Evolutionary conservation across 495 filamentous ascomycete genomes (phyloP), one percentile per base, ranked within the genome.

Genomic region (Trichoderma parareesei): DNA sequence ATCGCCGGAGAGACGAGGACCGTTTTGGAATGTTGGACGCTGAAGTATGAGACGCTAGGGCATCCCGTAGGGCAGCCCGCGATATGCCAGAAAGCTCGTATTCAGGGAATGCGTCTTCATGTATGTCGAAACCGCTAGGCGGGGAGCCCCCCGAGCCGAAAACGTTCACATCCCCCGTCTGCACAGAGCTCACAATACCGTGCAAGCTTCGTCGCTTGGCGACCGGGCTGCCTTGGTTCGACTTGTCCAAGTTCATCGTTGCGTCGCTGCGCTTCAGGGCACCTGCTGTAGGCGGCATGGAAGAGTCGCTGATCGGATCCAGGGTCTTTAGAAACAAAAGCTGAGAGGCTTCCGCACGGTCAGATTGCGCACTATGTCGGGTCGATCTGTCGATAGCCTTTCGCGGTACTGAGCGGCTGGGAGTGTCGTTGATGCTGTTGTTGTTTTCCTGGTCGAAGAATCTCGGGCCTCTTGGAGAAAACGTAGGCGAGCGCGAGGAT

Each of bases 221-320:
- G 27, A 91, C 88, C 2, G 93, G 92, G 68, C 90, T 96, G 43
- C 88, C 90, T n/a, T 88, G 78, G 65, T 81, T 85, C 16, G 85
- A 77, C 61, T 88, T 87, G 67, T 95, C 93, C 14, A 95, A 74
- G 70, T 90, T 90, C 89, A 96, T 94, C 14, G 88, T 88, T 6
- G 89, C 88, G 74, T 98, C 94, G 69, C 87, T 95, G 60, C 95
- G 85, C 77, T 98, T 98, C 55, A 98, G 76, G 0, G 94, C 94
- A 72, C 93, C 97, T 38, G 88, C 86, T 20, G 81, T 74, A 16
- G 87, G 77, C 41, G 81, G 76, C 13, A 77, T 63, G 1, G 74
- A 43, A 10, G 64, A 49, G 44, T 77, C 76, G 27, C 53, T 73
- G 18, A 68, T 72, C 5, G 66, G 67, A 41, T 81, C 80, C 35